phyloP scores from a whole-genome alignment of 1,139 yeast genomes.

The Yamadazyma diddensiae region DNA sequence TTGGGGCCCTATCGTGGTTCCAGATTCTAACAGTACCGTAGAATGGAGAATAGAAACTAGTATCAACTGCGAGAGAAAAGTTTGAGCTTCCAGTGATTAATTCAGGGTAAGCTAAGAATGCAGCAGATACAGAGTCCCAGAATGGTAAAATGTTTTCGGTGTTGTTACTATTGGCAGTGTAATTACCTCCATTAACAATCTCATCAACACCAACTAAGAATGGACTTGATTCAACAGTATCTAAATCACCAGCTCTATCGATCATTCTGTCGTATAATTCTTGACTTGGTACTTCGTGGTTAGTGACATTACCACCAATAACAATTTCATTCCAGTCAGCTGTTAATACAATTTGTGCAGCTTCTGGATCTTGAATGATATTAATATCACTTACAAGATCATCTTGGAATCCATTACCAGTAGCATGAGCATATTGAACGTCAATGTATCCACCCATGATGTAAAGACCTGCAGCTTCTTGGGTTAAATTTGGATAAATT shows the following conservation, averaged over 20 bases:
- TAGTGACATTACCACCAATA: constrained; percentile 41
- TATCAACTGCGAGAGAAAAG: constrained; percentile 32
- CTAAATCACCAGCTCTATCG: constrained; percentile 28
- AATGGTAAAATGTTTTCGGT: constrained; percentile 30
- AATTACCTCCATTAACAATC: constrained; percentile 29
- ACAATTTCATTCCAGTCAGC: constrained; percentile 34
- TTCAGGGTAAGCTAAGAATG: constrained; percentile 32
- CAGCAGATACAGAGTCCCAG: constrained; percentile 39
- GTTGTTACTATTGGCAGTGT: constrained; percentile 11
- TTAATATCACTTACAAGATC: constrained; percentile 42
- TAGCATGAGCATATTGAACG: constrained; percentile 32
- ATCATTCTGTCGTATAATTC: constrained; percentile 29
- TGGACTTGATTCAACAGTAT: constrained; percentile 19
- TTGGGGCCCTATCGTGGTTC: constrained; percentile 29
- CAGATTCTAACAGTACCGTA: constrained; percentile 36
- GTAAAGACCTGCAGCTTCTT: constrained; percentile 37
- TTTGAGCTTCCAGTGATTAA: constrained; percentile 22
- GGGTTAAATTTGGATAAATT: constrained; percentile 32
- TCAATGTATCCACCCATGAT: constrained; percentile 44
- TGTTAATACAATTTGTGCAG: constrained; percentile 39
- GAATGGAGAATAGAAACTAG: constrained; percentile 37
- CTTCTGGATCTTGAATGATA: constrained; percentile 42
- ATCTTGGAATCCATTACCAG: constrained; percentile 23
- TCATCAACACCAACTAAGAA: constrained; percentile 22
- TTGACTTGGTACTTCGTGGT: constrained; percentile 36